phyloP scores from a whole-genome alignment of 129 eudicot genomes.

The Helianthus tuberosus region DNA sequence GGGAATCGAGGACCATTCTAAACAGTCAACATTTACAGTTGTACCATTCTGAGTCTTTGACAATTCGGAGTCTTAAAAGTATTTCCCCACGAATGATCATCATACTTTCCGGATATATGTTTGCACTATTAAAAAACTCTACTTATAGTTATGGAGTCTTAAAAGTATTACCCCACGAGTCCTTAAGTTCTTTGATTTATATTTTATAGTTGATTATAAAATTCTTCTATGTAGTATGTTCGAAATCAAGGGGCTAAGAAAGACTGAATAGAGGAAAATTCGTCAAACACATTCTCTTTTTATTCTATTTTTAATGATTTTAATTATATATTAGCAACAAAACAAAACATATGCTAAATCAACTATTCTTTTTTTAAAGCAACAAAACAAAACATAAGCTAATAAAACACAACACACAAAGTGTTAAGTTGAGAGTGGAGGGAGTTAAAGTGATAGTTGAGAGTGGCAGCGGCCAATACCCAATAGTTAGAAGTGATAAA shows the following conservation, averaged over 20 bases:
- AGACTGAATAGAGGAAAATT: background rate
- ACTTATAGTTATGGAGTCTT: background rate
- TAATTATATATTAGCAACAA: too few relatives aligned
- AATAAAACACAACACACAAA: too few relatives aligned
- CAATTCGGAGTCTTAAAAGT: constrained; percentile 23
- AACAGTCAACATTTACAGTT: constrained; percentile 27
- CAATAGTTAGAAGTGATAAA: too few relatives aligned
- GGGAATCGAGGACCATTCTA: background rate
- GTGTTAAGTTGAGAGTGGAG: too few relatives aligned
- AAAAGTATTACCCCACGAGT: too few relatives aligned
- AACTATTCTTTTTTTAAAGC: too few relatives aligned
- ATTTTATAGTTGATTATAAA: background rate
- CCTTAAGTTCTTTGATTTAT: background rate
- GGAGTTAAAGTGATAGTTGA: too few relatives aligned
- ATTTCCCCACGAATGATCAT: constrained; percentile 20
- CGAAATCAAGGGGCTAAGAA: constrained; percentile 4
- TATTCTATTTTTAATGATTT: background rate
- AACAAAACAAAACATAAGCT: too few relatives aligned
- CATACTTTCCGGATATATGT: constrained; percentile 20
- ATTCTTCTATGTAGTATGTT: background rate
- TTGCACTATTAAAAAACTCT: background rate
- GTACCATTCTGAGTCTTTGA: background rate
- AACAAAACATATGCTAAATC: too few relatives aligned
- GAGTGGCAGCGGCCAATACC: too few relatives aligned
- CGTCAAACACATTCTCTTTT: background rate